A percentile compares a stretch with the other conserved stretches of the same genome.
phyloP scores from a whole-genome alignment of 1,284 basidiomycete species.

The Ceratobasidium sp. region DNA sequence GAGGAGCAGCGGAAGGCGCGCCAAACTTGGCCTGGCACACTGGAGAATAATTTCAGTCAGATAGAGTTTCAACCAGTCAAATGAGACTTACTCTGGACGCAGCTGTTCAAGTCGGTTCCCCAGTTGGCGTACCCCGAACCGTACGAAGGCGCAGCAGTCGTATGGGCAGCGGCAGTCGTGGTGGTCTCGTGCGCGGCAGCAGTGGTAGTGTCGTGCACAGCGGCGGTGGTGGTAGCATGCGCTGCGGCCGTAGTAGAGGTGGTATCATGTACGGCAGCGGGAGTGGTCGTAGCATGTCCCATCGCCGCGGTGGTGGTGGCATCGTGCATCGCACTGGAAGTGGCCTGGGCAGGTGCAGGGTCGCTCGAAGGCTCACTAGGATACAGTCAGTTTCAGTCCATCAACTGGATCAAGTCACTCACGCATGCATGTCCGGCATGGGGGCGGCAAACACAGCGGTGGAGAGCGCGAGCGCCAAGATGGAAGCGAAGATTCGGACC shows the following conservation, averaged over 20 bases:
- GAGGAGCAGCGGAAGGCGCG: slow-evolving; percentile 53
- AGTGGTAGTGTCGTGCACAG: slow-evolving; percentile 40
- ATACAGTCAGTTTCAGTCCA: too few species aligned
- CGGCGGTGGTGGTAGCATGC: slow-evolving; percentile 11
- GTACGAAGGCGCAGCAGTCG: slow-evolving; percentile 58
- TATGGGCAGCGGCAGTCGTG: slow-evolving; percentile 21
- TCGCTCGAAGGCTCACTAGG: slow-evolving; percentile 19
- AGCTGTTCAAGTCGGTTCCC: slow-evolving; percentile 61
- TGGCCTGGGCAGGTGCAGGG: slow-evolving; percentile 33
- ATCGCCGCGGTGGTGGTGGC: slow-evolving; percentile 48
- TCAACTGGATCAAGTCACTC: too few species aligned
- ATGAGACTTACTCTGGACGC: slow-evolving; percentile 66
- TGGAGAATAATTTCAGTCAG: slow-evolving; percentile 44
- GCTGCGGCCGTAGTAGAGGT: slow-evolving; percentile 23
- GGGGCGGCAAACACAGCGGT: slow-evolving; percentile 29
- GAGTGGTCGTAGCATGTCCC: neutral
- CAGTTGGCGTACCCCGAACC: slow-evolving; percentile 70
- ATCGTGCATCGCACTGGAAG: slow-evolving; percentile 31
- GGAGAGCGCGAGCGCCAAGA: slow-evolving; percentile 38
- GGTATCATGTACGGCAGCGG: slow-evolving; percentile 8
- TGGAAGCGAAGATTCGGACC: slow-evolving; percentile 35
- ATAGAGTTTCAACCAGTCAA: neutral
- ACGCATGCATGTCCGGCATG: too few species aligned
- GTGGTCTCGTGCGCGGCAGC: slow-evolving; percentile 40
- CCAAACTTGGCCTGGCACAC: slow-evolving; percentile 71